A percentile compares a stretch with the other conserved stretches of the same genome.
Conservation (phyloP, 2,329 filamentous ascomycete genomes). For the Paecilomyces variotii region DNA sequence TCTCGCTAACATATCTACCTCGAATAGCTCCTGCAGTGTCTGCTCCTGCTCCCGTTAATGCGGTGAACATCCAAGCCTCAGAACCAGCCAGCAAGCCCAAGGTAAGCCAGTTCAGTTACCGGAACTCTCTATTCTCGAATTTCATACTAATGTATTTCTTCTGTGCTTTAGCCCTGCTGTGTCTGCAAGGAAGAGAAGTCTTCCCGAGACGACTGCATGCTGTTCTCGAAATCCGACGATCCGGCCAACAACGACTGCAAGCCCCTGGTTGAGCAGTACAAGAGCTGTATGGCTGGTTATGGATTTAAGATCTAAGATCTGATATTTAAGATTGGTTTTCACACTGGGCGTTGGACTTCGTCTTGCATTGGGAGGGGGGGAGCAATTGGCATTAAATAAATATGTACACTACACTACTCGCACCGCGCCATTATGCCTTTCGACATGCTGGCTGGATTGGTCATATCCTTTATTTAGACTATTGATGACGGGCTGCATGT, state of each 20-base stretch:
- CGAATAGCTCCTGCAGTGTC: neutral
- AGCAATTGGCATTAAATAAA: neutral
- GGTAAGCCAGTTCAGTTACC: constrained; percentile 15
- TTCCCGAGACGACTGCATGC: constrained; percentile 94
- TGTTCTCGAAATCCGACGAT: constrained; percentile 80
- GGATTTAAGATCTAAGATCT: constrained; percentile 60
- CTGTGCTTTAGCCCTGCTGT: constrained; percentile 72
- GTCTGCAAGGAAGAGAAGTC: constrained; percentile 96
- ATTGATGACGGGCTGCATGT: neutral
- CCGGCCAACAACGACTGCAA: constrained; percentile 71
- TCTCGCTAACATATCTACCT: neutral
- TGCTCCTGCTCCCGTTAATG: constrained; percentile 13
- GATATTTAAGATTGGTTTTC: neutral
- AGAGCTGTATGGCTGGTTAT: constrained; percentile 83
- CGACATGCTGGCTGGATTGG: neutral
- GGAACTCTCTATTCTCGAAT: neutral
- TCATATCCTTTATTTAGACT: neutral
- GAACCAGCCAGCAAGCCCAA: constrained; percentile 28
- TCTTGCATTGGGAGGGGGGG: neutral
- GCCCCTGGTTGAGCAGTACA: constrained; percentile 75
- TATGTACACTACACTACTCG: constrained; percentile 14
- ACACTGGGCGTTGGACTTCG: neutral
- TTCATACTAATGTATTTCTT: neutral
- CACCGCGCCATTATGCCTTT: neutral
- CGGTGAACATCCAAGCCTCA: constrained; percentile 12